phyloP scores from a whole-genome alignment of 169 alveolate genomes.

The Cryptosporidium viatorum region DNA sequence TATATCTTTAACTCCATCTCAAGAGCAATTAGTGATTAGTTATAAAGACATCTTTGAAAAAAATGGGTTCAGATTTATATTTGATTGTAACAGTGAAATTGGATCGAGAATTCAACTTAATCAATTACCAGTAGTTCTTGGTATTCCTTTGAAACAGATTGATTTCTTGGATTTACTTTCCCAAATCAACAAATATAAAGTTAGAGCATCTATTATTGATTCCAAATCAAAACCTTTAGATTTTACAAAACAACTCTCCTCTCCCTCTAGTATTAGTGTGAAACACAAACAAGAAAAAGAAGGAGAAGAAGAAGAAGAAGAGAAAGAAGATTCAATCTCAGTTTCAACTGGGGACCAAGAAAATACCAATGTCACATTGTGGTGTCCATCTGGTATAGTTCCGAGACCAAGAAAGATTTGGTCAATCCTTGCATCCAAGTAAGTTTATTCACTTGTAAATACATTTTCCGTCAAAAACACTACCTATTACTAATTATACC shows the following conservation, averaged over 20 bases:
- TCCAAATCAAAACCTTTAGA: background rate
- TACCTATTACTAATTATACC: too few relatives aligned
- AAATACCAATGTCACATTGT: conserved; percentile 12
- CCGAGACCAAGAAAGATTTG: conserved; percentile 89
- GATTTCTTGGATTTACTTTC: conserved; percentile 76
- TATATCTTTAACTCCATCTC: conserved; percentile 90
- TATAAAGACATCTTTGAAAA: conserved; percentile 84
- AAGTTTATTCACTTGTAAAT: background rate
- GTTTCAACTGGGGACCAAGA: conserved; percentile 27
- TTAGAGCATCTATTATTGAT: background rate
- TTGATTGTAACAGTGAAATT: conserved; percentile 27
- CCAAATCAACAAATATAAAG: conserved; percentile 50
- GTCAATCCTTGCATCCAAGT: conserved; percentile 90
- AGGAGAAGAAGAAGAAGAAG: conserved; percentile 76
- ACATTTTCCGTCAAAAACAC: background rate
- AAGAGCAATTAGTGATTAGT: conserved; percentile 80
- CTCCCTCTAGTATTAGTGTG: background rate
- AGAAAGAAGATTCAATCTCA: conserved; percentile 60
- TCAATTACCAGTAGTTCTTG: conserved; percentile 59
- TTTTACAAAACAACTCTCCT: too few relatives aligned
- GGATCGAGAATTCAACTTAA: conserved; percentile 33
- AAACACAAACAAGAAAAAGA: background rate
- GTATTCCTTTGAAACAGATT: conserved; percentile 61
- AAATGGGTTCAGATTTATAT: conserved; percentile 86
- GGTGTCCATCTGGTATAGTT: conserved; percentile 52